Base-by-base conservation (phyloP, 1,284 basidiomycete species). In the Kalmanozyma brasiliensis region DNA sequence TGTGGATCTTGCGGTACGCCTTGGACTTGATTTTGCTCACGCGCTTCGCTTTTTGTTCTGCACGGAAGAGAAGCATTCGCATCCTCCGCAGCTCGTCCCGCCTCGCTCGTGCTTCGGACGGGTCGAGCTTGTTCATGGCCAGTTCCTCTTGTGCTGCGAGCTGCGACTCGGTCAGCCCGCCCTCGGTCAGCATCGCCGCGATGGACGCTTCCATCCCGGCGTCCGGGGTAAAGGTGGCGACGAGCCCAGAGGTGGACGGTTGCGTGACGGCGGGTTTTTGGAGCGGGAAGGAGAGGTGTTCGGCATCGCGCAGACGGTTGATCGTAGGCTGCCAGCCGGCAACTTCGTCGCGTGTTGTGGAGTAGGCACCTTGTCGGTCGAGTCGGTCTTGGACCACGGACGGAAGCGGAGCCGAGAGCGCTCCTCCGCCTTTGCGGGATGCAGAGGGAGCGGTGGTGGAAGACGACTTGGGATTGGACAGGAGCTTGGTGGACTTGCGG, bases 21-120 rank as follows among this genome's bases (percentile, higher is more conserved):
- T 95, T 97, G 83, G 89, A 91, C 86, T 98, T 98, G 84, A 98
- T 98, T 84, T 96, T 98, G 35, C 90, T 88, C 9, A 96, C 86
- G 11, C 94, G 88, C 78, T 91, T 92, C 10, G 93, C 92, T 82
- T 95, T 95, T 34, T 89, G 85, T 77, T 98, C 94, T 0, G 92
- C 93, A 4, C 94, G 89, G 85, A 96, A 97, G 86, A 94, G 91
- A 44, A 98, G 86, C 75, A 97, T 94, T 29, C 95, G 89, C 87
- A 93, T 93, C 76, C 89, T 87, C 16, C 91, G 87, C 14, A 98
- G 87, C 78, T 94, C 91, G 1, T 87, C 87, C 1, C 92, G 88
- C 0, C 94, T 89, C 8, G 88, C 86, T 3, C 88, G 87, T 35
- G 94, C 90, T 81, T 96, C 93, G 79, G 93, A 92, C 3, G 91